Conservation (phyloP, 2,329 filamentous ascomycete species). For the Sporothrix brunneoviolacea region DNA sequence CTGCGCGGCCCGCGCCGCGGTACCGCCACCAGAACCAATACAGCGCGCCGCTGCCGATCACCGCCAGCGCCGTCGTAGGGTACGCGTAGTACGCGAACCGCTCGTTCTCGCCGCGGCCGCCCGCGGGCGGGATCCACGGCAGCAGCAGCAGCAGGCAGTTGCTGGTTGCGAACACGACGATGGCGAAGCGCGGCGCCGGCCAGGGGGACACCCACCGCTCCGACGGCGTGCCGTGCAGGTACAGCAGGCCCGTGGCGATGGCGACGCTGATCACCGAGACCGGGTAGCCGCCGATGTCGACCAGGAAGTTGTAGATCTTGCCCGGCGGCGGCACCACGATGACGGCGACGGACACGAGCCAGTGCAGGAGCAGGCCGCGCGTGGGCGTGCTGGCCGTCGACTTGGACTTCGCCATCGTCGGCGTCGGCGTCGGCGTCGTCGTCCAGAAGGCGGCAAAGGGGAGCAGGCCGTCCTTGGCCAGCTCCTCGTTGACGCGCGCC, state of each 20-base stretch:
- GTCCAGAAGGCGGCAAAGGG: conserved; percentile 33
- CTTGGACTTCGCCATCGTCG: too few relatives aligned
- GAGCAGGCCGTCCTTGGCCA: conserved; percentile 40
- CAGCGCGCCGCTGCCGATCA: conserved; percentile 27
- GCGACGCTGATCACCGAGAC: conserved; percentile 30
- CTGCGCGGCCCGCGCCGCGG: conserved; percentile 10
- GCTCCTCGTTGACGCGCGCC: conserved; percentile 40
- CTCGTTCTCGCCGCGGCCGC: conserved; percentile 20
- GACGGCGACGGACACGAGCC: conserved; percentile 52
- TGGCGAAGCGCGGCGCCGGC: conserved; percentile 24
- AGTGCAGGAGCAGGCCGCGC: conserved; percentile 48
- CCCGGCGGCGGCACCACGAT: conserved; percentile 44
- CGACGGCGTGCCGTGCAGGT: conserved; percentile 24
- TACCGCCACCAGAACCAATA: conserved; percentile 32
- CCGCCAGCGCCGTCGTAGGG: conserved; percentile 28
- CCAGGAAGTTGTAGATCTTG: conserved; percentile 32
- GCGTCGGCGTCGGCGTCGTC: too few relatives aligned
- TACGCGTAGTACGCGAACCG: conserved; percentile 32
- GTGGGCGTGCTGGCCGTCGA: conserved; percentile 22
- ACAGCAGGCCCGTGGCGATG: conserved; percentile 28
- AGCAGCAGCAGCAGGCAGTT: conserved; percentile 30
- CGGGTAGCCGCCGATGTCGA: conserved; percentile 32
- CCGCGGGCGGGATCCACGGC: conserved; percentile 30
- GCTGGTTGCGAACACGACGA: conserved; percentile 25
- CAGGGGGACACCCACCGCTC: conserved; percentile 27